A percentile compares a stretch with the other conserved stretches of the same genome.
Evolutionary conservation across 768 basidiomycete species (phyloP).

Genomic region (Suillus variegatus): DNA sequence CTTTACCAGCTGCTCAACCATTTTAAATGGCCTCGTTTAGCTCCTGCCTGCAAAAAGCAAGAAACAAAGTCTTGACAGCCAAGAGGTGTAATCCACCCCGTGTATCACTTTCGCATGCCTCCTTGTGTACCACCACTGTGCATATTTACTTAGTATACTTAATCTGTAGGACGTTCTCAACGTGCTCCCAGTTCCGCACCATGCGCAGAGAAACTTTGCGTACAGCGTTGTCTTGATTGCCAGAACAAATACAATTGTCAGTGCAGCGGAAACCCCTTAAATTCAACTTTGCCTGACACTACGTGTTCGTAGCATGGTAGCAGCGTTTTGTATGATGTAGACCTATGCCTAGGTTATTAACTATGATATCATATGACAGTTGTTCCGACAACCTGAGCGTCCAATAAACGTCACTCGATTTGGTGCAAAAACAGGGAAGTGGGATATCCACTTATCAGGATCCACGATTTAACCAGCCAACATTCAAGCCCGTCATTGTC

Average conservation of each 20-base stretch:
- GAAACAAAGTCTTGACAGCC: constrained; percentile 34
- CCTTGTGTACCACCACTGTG: constrained; percentile 1
- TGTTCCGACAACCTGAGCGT: background rate
- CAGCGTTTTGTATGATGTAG: background rate
- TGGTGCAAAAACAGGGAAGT: background rate
- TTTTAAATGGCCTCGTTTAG: constrained; percentile 13
- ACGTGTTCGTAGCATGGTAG: background rate
- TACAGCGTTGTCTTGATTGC: background rate
- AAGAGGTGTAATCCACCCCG: constrained; percentile 25
- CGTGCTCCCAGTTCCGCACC: background rate
- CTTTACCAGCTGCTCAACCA: background rate
- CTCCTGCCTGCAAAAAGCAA: constrained; percentile 33
- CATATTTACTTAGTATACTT: constrained; percentile 7
- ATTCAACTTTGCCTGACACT: background rate
- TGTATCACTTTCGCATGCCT: constrained; percentile 2
- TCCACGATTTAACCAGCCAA: constrained; percentile 67
- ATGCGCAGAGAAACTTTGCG: background rate
- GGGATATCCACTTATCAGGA: constrained; percentile 9
- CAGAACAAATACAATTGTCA: too few relatives aligned
- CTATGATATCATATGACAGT: background rate
- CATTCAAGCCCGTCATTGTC: constrained; percentile 78
- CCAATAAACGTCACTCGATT: background rate
- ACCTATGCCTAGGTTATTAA: background rate
- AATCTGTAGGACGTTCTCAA: background rate
- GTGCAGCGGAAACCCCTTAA: background rate